Percentiles rank a stretch among this genome's conserved stretches.
phyloP scores from a whole-genome alignment of 2,329 filamentous ascomycete species.

The Paraconiothyrium brasiliense region DNA sequence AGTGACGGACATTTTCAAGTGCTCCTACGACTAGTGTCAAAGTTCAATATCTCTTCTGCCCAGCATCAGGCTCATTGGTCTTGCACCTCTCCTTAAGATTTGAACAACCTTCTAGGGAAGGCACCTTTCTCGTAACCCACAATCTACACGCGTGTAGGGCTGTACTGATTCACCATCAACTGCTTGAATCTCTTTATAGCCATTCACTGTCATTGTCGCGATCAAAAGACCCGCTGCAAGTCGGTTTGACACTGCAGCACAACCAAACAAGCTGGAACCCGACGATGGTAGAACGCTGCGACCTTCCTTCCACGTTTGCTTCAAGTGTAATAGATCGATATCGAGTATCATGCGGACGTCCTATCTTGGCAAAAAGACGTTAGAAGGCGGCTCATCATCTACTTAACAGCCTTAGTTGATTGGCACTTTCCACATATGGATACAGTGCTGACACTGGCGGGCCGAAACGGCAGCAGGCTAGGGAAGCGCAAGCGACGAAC shows the following conservation, averaged over 20 bases:
- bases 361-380: not conserved
- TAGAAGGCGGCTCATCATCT: not conserved
- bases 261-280: not conserved
- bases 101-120: not conserved
- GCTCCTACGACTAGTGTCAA: not conserved
- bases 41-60: not conserved
- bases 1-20: not conserved
- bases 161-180: not conserved
- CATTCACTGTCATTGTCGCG: not conserved
- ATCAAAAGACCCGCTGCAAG: not conserved
- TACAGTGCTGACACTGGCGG: conserved; percentile 3
- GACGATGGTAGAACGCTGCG: not conserved
- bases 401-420: not conserved
- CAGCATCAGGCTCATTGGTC: not conserved
- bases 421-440: not conserved
- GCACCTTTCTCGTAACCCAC: not conserved
- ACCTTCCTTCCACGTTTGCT: not conserved
- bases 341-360: not conserved
- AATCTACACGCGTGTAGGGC: not conserved
- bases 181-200: not conserved
- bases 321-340: not conserved
- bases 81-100: not conserved
- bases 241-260: not conserved
- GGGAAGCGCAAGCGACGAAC: conserved; percentile 7
- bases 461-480: not conserved